phyloP scores from a whole-genome alignment of 768 basidiomycete genomes.

The Lentinula raphanica region DNA sequence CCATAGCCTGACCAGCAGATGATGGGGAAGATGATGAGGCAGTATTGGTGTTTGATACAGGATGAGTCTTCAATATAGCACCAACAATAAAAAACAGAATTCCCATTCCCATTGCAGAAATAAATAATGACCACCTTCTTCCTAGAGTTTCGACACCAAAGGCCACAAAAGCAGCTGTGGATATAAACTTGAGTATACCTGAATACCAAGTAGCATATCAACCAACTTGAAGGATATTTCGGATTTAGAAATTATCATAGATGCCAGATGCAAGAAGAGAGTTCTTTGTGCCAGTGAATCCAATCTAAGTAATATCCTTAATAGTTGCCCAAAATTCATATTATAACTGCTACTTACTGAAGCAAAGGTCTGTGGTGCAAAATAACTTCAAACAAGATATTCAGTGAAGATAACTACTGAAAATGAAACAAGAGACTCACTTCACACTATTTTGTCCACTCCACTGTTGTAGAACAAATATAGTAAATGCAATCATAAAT shows the following conservation, averaged over 20 bases:
- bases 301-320: slow-evolving; percentile 40
- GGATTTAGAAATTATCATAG: slow-evolving; percentile 34
- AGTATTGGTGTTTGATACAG: too few relatives aligned
- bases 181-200: slow-evolving; percentile 60
- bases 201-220: too few relatives aligned
- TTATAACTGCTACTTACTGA: slow-evolving; percentile 34
- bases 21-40: too few relatives aligned
- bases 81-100: too few relatives aligned
- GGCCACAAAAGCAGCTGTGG: slow-evolving; percentile 62
- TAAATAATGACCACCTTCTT: slow-evolving; percentile 65
- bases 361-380: slow-evolving; percentile 69
- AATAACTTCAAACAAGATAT: slow-evolving; percentile 38
- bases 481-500: slow-evolving; percentile 81
- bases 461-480: slow-evolving; percentile 82
- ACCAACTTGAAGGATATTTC: too few relatives aligned
- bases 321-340: neutral
- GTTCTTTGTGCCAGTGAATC: slow-evolving; percentile 52
- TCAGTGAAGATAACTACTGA: neutral
- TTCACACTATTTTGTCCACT: slow-evolving; percentile 78
- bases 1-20: too few relatives aligned
- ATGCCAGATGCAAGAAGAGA: slow-evolving; percentile 70
- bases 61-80: too few relatives aligned
- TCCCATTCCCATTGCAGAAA: slow-evolving; percentile 70
- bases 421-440: slow-evolving; percentile 22
- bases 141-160: slow-evolving; percentile 65